Percentiles rank a stretch among this genome's conserved stretches.
Evolutionary conservation across 495 filamentous ascomycete genomes (phyloP).

Genomic region (Tuber calosporum): DNA sequence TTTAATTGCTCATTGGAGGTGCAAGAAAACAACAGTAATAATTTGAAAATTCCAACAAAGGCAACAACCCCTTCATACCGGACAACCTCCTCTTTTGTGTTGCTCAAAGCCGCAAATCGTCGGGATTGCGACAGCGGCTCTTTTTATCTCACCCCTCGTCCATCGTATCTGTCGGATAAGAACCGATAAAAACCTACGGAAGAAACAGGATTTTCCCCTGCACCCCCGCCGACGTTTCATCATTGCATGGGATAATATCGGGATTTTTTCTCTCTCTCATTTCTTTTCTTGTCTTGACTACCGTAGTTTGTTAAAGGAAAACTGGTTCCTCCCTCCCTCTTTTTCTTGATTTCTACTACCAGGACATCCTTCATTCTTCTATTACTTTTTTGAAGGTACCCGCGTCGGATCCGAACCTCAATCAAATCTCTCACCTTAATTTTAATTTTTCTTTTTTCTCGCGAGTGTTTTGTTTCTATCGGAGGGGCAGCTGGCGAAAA

Average conservation of each 20-base stretch:
- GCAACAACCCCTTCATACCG: constrained; percentile 23
- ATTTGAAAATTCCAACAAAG: constrained; percentile 26
- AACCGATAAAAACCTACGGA: constrained; percentile 29
- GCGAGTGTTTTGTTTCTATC: constrained; percentile 14
- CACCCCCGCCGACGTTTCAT: constrained; percentile 21
- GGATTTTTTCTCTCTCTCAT: not conserved
- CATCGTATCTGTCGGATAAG: constrained; percentile 31
- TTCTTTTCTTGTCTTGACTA: constrained; percentile 13
- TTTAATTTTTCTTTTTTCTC: not conserved
- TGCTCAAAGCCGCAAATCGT: constrained; percentile 22
- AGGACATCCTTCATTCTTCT: constrained; percentile 23
- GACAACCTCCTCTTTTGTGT: constrained; percentile 12
- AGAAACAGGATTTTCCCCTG: constrained; percentile 27
- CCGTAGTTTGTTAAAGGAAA: constrained; percentile 20
- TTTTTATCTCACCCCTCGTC: constrained; percentile 27
- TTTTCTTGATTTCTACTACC: constrained; percentile 23
- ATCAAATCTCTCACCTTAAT: not conserved
- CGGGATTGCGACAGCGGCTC: constrained; percentile 36
- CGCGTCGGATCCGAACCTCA: constrained; percentile 27
- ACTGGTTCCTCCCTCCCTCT: constrained; percentile 31
- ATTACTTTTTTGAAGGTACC: constrained; percentile 11
- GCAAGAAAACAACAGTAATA: constrained; percentile 21
- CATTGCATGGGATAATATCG: constrained; percentile 19
- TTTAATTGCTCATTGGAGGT: constrained; percentile 6
- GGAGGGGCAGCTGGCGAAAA: constrained; percentile 20